These are phyloP conservation scores for Thymus mandschuricus DNA, from an alignment of 257 asterid genomes.

Conservation along the genomic window DNA sequence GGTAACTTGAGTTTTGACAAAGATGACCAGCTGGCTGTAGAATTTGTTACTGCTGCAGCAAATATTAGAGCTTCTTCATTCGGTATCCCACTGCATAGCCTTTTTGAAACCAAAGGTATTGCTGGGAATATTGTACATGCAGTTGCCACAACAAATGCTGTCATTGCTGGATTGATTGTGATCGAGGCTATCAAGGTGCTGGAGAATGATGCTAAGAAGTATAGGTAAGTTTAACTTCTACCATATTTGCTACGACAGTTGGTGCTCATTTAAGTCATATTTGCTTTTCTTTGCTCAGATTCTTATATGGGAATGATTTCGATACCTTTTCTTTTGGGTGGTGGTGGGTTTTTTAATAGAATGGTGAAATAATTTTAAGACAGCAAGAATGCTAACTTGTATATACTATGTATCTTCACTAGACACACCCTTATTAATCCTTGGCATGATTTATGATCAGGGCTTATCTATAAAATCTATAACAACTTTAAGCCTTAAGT, in stretches of 20 bases:
- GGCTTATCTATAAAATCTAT: background rate
- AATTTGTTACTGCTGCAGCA: slow-evolving; percentile 97
- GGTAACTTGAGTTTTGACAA: slow-evolving; percentile 94
- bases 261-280: slow-evolving; percentile 6
- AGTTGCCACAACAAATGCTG: slow-evolving; percentile 99
- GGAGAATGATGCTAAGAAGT: slow-evolving; percentile 65
- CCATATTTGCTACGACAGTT: slow-evolving; percentile 1
- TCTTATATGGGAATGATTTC: background rate
- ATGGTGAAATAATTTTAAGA: background rate
- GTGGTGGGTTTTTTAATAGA: background rate
- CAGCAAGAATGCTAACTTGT: background rate
- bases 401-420: background rate
- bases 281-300: background rate
- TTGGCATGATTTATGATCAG: background rate
- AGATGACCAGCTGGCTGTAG: slow-evolving; percentile 98
- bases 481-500: background rate
- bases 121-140: slow-evolving; percentile 99
- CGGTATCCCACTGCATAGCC: slow-evolving; percentile 95
- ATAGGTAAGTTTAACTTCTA: slow-evolving; percentile 55
- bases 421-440: background rate
- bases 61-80: slow-evolving; percentile 98
- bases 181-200: slow-evolving; percentile 96
- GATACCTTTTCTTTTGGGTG: background rate
- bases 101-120: slow-evolving; percentile 96
- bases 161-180: slow-evolving; percentile 95